Evolutionary conservation across 1,284 basidiomycete genomes (phyloP).

Genomic region (Mycena citricolor): DNA sequence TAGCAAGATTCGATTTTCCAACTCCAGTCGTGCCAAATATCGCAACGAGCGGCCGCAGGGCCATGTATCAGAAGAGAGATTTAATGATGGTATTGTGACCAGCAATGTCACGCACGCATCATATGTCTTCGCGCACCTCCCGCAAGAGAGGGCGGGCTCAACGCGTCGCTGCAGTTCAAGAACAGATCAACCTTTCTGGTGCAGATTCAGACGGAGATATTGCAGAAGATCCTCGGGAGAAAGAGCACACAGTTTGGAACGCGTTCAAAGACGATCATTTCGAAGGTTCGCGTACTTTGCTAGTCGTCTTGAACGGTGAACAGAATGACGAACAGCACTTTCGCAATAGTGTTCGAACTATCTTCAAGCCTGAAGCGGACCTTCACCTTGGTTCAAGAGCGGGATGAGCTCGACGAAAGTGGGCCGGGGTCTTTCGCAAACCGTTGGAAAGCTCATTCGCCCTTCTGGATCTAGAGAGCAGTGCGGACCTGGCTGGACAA

Average conservation of each 20-base stretch:
- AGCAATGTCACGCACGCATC: conserved; percentile 6
- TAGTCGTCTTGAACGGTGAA: background rate
- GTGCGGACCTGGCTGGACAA: background rate
- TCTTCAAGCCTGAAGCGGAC: conserved; percentile 83
- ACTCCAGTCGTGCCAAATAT: conserved; percentile 96
- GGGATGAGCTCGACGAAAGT: conserved; percentile 77
- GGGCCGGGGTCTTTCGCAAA: conserved; percentile 23
- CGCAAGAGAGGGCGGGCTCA: conserved; percentile 53
- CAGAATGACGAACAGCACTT: background rate
- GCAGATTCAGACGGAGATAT: conserved; percentile 16
- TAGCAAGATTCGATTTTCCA: conserved; percentile 92
- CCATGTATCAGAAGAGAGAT: conserved; percentile 26
- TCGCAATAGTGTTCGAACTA: conserved; percentile 32
- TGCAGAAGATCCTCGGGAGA: conserved; percentile 37
- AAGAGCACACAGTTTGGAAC: conserved; percentile 71
- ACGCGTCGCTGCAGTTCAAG: conserved; percentile 37
- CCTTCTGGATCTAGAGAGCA: background rate
- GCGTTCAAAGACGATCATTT: conserved; percentile 77
- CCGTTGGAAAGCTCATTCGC: background rate
- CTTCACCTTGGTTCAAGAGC: conserved; percentile 76
- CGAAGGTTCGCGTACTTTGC: conserved; percentile 55
- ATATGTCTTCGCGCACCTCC: conserved; percentile 23
- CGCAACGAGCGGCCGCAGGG: conserved; percentile 66
- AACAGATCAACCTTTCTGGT: conserved; percentile 19
- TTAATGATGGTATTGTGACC: too few relatives aligned